These are phyloP conservation scores for Phialophora chinensis DNA, from an alignment of 2,329 filamentous ascomycete genomes.

Conservation along the genomic window DNA sequence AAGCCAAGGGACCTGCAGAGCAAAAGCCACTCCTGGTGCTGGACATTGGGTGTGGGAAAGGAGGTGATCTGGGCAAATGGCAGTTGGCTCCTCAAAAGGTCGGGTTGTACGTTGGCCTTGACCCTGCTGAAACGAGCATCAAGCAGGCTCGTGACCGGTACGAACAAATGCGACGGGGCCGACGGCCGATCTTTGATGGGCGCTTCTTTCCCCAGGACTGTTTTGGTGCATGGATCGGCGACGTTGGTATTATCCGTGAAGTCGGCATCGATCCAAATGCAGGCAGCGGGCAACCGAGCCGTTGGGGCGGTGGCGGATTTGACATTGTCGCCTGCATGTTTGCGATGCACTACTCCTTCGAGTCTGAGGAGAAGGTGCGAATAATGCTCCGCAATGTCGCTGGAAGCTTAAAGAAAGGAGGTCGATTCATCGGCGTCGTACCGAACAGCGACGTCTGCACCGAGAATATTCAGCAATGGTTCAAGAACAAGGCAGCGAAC, in stretches of 20 bases:
- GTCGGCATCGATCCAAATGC: conserved; percentile 83
- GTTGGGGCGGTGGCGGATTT: conserved; percentile 77
- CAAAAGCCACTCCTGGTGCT: conserved; percentile 75
- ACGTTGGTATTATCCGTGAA: conserved; percentile 79
- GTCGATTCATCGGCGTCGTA: conserved; percentile 91
- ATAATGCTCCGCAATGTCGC: conserved; percentile 94
- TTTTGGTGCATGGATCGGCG: conserved; percentile 81
- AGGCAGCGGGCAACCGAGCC: conserved; percentile 62
- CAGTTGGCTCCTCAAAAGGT: conserved; percentile 88
- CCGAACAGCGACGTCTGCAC: conserved; percentile 95
- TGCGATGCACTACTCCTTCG: conserved; percentile 98
- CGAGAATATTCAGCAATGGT: conserved; percentile 76
- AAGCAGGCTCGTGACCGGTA: conserved; percentile 88
- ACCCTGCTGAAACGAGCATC: conserved; percentile 91
- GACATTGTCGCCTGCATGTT: conserved; percentile 99
- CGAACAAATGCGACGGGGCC: conserved; percentile 68
- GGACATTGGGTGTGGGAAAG: conserved; percentile 96
- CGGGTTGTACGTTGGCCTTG: conserved; percentile 91
- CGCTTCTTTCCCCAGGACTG: conserved; percentile 93
- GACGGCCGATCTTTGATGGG: conserved; percentile 74
- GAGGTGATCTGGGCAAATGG: conserved; percentile 95
- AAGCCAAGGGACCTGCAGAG: conserved; percentile 42
- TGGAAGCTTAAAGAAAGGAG: conserved; percentile 87
- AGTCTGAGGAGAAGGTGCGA: conserved; percentile 85
- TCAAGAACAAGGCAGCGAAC: conserved; percentile 62